A percentile compares a stretch with the other conserved stretches of the same genome.
Conservation (phyloP, 2,329 filamentous ascomycete genomes). For the Pyrenochaeta sp. region DNA sequence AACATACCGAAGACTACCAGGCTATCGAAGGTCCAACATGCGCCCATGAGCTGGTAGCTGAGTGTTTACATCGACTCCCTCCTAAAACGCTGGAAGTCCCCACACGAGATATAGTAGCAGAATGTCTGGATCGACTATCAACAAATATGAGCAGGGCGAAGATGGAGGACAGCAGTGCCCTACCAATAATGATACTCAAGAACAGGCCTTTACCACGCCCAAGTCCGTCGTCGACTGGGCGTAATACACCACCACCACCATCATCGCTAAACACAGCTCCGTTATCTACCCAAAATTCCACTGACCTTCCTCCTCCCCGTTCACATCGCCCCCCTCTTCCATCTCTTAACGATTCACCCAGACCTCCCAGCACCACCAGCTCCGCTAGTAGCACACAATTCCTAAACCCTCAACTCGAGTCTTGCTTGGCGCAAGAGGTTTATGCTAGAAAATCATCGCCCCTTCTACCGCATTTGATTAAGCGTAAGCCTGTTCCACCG, state of each 20-base stretch:
- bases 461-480: neutral
- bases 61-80: neutral
- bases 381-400: too few relatives aligned
- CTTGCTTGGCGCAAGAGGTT: too few relatives aligned
- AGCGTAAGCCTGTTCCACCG: constrained; percentile 16
- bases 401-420: too few relatives aligned
- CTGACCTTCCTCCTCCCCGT: too few relatives aligned
- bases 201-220: too few relatives aligned
- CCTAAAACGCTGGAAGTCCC: neutral
- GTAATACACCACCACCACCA: too few relatives aligned
- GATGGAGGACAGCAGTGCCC: neutral
- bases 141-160: too few relatives aligned
- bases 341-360: too few relatives aligned
- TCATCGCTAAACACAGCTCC: too few relatives aligned
- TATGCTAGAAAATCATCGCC: too few relatives aligned
- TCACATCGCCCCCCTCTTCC: neutral
- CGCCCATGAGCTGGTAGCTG: neutral
- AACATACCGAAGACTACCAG: neutral
- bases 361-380: too few relatives aligned
- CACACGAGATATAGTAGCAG: neutral
- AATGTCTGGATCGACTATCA: neutral
- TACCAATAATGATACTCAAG: neutral
- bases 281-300: neutral
- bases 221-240: too few relatives aligned
- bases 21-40: neutral